These are phyloP conservation scores for Casuarina equisetifolia DNA, from an alignment of 306 rosid genomes.

Conservation along the genomic window DNA sequence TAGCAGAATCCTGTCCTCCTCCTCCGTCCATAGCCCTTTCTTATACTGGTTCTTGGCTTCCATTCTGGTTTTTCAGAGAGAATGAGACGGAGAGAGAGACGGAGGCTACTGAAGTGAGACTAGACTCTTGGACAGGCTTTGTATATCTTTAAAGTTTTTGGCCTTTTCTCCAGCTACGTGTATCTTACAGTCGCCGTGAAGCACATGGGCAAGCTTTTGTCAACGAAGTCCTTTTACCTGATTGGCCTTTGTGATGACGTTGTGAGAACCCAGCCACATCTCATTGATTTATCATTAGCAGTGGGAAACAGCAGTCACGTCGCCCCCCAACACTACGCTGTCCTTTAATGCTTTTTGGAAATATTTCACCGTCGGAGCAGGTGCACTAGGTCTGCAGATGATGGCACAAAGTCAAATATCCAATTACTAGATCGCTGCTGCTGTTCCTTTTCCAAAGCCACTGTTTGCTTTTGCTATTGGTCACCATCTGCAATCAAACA, in stretches of 20 bases:
- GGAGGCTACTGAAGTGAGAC: neutral
- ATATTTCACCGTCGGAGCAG: neutral
- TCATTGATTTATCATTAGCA: neutral
- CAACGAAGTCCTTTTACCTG: neutral
- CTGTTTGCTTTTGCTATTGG: neutral
- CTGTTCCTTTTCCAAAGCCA: neutral
- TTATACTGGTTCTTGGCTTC: constrained; percentile 19
- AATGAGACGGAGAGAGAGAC: neutral
- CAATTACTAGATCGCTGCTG: neutral
- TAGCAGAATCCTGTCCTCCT: constrained; percentile 39
- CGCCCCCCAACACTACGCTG: neutral
- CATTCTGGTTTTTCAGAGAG: neutral
- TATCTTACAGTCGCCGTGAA: neutral
- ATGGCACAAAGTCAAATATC: neutral
- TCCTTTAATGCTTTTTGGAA: neutral
- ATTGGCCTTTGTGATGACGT: neutral
- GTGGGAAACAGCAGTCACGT: neutral
- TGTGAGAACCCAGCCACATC: neutral
- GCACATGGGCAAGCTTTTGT: neutral
- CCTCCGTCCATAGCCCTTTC: constrained; percentile 42
- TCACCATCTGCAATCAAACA: neutral
- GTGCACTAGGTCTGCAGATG: neutral
- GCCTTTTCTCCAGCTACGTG: neutral
- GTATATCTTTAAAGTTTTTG: neutral
- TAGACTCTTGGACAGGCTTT: neutral